These are phyloP conservation scores for Phytophthora megakarya DNA, from an alignment of 352 stramenopile species.

Conservation along the genomic window DNA sequence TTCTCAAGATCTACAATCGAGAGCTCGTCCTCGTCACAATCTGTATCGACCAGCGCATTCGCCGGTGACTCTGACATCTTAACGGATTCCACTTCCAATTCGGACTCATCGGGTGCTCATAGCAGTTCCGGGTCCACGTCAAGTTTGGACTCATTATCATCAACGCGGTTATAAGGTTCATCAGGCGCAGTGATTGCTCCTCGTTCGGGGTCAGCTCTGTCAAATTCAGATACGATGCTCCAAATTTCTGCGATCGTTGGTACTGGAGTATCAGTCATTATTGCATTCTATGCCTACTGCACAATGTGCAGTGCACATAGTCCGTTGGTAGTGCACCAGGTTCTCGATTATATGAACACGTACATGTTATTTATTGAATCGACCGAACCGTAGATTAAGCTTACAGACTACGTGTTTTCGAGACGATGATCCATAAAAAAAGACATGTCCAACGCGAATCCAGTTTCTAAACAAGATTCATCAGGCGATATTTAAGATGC, in stretches of 20 bases:
- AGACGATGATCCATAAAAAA: too few relatives aligned
- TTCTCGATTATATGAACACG: too few relatives aligned
- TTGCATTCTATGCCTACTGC: background rate
- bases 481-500: too few relatives aligned
- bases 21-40: background rate
- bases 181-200: conserved; percentile 18
- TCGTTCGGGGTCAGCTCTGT: conserved; percentile 18
- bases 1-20: background rate
- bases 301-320: too few relatives aligned
- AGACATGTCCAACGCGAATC: too few relatives aligned
- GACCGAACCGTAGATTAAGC: too few relatives aligned
- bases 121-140: conserved; percentile 21
- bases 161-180: background rate
- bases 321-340: too few relatives aligned
- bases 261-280: background rate
- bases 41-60: background rate
- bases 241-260: background rate
- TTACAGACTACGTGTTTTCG: too few relatives aligned
- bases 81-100: conserved; percentile 5
- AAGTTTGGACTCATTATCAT: background rate
- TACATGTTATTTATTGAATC: too few relatives aligned
- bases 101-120: conserved; percentile 12
- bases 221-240: conserved; percentile 7
- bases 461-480: too few relatives aligned
- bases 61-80: conserved; percentile 9